Evolutionary conservation across 2,329 filamentous ascomycete genomes (phyloP).

Genomic region (Plectosphaerella plurivora): DNA sequence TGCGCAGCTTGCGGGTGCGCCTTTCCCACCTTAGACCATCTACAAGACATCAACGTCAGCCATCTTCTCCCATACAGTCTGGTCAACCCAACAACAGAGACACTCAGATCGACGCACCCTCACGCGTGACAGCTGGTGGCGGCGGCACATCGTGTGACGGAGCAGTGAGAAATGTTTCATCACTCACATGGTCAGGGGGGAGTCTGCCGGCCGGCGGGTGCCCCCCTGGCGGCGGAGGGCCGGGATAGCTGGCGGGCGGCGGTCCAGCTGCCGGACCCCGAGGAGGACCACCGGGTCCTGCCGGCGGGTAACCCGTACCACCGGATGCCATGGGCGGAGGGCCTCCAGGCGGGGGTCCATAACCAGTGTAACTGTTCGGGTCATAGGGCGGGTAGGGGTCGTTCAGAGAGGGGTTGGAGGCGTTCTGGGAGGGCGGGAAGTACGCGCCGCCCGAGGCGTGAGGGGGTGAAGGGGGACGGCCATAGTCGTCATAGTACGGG

Average conservation of each 20-base stretch:
- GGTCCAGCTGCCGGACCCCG: conserved; percentile 21
- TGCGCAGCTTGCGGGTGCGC: conserved; percentile 3
- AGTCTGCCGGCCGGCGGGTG: conserved; percentile 20
- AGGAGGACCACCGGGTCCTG: conserved; percentile 23
- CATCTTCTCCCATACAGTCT: not conserved
- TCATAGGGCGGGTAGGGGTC: conserved; percentile 34
- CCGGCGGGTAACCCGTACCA: conserved; percentile 18
- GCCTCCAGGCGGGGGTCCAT: conserved; percentile 32
- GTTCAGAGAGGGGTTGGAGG: conserved; percentile 22
- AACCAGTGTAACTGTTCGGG: conserved; percentile 36
- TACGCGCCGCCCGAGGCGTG: conserved; percentile 48
- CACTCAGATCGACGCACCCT: conserved; percentile 15
- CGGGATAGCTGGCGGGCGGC: not conserved
- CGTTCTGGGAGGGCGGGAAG: conserved; percentile 33
- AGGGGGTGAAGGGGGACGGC: conserved; percentile 39
- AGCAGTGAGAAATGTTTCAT: conserved; percentile 17
- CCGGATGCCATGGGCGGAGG: conserved; percentile 16
- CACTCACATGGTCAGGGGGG: conserved; percentile 40
- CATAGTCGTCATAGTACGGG: conserved; percentile 28
- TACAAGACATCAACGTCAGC: conserved; percentile 10
- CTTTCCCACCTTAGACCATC: conserved; percentile 22
- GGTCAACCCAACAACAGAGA: conserved; percentile 4
- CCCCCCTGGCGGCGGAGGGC: conserved; percentile 12
- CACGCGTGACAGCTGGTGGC: conserved; percentile 9
- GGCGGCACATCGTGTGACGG: conserved; percentile 7